Base-by-base conservation (phyloP, 1,139 yeast genomes). In the Saccharomyces hybrid region DNA sequence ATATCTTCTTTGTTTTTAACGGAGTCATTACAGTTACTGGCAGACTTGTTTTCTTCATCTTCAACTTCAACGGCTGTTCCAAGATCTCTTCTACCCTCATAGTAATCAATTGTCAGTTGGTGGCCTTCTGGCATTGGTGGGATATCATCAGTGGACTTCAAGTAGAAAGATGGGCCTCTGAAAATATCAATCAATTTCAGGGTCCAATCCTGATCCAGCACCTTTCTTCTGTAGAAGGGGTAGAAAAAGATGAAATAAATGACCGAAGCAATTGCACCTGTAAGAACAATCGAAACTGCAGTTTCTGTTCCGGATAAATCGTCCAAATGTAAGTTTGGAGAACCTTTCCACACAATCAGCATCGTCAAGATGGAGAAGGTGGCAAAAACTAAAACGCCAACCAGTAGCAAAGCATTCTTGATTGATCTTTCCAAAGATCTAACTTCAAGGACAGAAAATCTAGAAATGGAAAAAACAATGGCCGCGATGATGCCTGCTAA, bases 331-430 rank as follows among this genome's bases (percentile, higher is more conserved):
- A 85, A 77, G 58, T 78, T 77, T 61, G 89, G 89, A 56, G 89
- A 84, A 63, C 90, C 90, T 69, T 84, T 84, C 88, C 88, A 84
- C 47, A 80, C 80, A 58, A 79, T 75, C 58, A 78, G 70, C 76
- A 79, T 76, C 57, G 90, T 84, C 64, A 86, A 77, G 56, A 85
- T 78, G 50, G 84, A 71, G 60, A 83, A 82, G 38, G 88, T 80
- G 48, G 75, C 65, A 61, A 81, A 84, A 34, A 86, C 86, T 67
- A 84, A 77, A 47, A 76, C 53, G 14, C 91, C 91, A 58, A 83
- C 83, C 54, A 82, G 68, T 16, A 75, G 52, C 61, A 86, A 74
- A 5, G 85, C 90, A 62, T 80, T 78, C 51, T 58, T 58, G 42
- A 58, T 56, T 8, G 60, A 55, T 57, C 74, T 66, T 32, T 68